Evolutionary conservation across 495 filamentous ascomycete species (phyloP), one percentile per base, ranked within the genome.

Genomic region (Talaromyces nanjingensis): DNA sequence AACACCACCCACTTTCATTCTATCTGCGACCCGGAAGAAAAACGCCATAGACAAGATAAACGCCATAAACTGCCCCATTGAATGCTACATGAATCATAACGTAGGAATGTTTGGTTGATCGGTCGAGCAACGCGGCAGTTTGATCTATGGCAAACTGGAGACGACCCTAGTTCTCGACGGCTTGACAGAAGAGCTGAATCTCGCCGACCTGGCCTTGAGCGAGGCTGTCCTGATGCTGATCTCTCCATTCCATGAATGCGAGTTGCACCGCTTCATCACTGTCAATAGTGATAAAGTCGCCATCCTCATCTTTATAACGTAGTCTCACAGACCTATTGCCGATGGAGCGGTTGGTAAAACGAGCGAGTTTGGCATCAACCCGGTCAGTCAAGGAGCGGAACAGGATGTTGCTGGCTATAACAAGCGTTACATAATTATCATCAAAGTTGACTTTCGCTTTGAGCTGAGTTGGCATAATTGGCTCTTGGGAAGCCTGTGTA

Each of bases 381-480:
- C 94, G 91, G 69, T 98, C 93, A 57, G 91, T 90, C 24, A 98
- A 81, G 31, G 91, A 92, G 57, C 92, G 90, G 76, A 96, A 97
- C 54, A 89, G 85, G 69, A 98, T 98, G 69, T 92, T 94, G 77
- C 89, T 93, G 22, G 91, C 87, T 52, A 96, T 94, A 34, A 98
- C 93, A 11, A 98, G 81, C 0, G 92, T 97, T 63, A 97, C 87
- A 67, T 96, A 93, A 59, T 86, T 86, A 7, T 85, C 81, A 16
- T 91, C 89, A 69, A 89, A 94, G 69, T 91, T 91, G 37, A 98
- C 92, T 74, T 92, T 96, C 60, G 97, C 92, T 72, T 96, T 97
- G 60, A 98, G 82, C 68, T 98, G 96, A 11, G 74, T 81, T 8
- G 80, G 78, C 77, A 80, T 81, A 49, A 71, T 72, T 45, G 74